A percentile compares a stretch with the other conserved stretches of the same genome.
These are phyloP conservation scores for Spirogloea muscicola DNA, from an alignment of 139 green algal species.

Conservation along the genomic window DNA sequence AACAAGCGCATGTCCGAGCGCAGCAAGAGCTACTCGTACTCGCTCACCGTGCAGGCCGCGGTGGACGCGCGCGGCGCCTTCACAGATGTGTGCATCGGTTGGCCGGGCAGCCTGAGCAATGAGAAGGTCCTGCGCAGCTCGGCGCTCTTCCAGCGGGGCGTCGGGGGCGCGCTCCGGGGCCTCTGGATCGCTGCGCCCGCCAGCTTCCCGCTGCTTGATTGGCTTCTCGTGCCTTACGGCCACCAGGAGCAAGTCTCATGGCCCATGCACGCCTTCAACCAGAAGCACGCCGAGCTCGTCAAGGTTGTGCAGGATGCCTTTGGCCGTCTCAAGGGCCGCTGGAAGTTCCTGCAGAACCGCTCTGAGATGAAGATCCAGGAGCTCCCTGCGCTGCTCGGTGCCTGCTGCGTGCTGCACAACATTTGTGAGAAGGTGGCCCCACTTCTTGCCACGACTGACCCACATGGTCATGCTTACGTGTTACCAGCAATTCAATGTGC, in stretches of 20 bases:
- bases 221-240: conserved; percentile 30
- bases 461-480: no score
- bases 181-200: neutral
- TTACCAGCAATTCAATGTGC: no score
- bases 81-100: conserved; percentile 38
- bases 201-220: conserved; percentile 24
- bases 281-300: conserved; percentile 4
- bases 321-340: conserved; percentile 27
- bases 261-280: conserved; percentile 19
- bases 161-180: neutral
- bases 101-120: conserved; percentile 20
- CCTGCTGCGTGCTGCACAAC: conserved; percentile 39
- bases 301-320: conserved; percentile 25
- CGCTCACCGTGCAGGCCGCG: conserved; percentile 18
- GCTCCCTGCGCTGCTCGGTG: conserved; percentile 23
- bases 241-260: conserved; percentile 6
- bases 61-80: conserved; percentile 17
- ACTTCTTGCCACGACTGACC: no score
- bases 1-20: conserved; percentile 32
- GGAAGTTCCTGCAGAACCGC: conserved; percentile 15
- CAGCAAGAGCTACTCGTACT: conserved; percentile 12
- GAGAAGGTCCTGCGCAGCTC: conserved; percentile 32
- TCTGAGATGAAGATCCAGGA: conserved; percentile 33
- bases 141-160: conserved; percentile 17
- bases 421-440: conserved; percentile 30